Conservation (phyloP, 2,329 filamentous ascomycete species). For the Xylariaceae sp. region DNA sequence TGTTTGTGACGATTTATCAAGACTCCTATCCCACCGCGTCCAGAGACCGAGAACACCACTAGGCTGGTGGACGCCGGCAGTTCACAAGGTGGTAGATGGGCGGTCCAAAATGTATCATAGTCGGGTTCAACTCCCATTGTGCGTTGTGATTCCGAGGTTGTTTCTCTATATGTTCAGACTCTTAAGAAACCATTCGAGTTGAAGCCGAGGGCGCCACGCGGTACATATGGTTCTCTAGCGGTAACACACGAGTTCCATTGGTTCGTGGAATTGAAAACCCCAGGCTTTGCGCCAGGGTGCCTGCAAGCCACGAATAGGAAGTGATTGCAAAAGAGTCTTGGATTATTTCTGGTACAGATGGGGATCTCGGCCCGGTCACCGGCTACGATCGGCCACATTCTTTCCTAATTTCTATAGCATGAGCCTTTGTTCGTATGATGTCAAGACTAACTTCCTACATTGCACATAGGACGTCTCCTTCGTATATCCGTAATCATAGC, state of each 20-base stretch:
- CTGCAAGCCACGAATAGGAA: conserved; percentile 24
- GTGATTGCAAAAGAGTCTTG: conserved; percentile 17
- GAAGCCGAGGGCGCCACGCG: conserved; percentile 5
- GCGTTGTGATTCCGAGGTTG: background rate
- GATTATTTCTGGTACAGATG: conserved; percentile 21
- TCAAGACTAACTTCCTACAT: too few species aligned
- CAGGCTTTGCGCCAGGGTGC: background rate
- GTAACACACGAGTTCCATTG: conserved; percentile 1
- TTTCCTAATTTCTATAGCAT: conserved; percentile 15
- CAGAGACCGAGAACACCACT: conserved; percentile 18
- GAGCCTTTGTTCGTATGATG: too few species aligned
- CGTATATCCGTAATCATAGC: too few species aligned
- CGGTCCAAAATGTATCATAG: background rate
- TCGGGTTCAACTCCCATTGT: background rate
- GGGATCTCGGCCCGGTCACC: conserved; percentile 28
- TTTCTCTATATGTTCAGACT: conserved; percentile 9
- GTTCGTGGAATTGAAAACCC: background rate
- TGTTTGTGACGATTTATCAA: background rate
- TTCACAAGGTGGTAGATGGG: conserved; percentile 9
- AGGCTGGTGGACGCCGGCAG: conserved; percentile 19
- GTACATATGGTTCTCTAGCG: background rate
- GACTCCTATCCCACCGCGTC: conserved; percentile 7
- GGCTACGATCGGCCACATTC: conserved; percentile 24
- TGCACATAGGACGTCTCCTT: too few species aligned
- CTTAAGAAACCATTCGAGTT: conserved; percentile 4